Evolutionary conservation across 1,139 yeast genomes (phyloP).

Genomic region (Suhomyces wounanorum): DNA sequence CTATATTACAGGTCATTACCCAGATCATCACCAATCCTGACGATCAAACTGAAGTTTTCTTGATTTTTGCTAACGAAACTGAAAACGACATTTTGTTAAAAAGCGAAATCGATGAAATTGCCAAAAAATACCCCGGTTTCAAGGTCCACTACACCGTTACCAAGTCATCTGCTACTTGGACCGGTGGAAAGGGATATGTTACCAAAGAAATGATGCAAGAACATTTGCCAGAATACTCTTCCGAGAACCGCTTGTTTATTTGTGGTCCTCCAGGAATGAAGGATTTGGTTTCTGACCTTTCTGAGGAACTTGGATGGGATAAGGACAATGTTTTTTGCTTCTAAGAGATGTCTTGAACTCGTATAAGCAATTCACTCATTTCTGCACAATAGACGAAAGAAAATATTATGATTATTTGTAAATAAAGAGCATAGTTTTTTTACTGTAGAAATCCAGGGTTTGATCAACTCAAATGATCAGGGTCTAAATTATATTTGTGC

Average conservation of each 20-base stretch:
- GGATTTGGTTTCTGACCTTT: slow-evolving; percentile 46
- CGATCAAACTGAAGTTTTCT: slow-evolving; percentile 58
- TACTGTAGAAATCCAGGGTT: neutral
- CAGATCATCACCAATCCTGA: slow-evolving; percentile 66
- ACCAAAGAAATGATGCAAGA: slow-evolving; percentile 56
- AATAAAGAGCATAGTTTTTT: neutral
- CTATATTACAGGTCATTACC: slow-evolving; percentile 68
- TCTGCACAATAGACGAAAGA: neutral
- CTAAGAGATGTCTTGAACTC: slow-evolving; percentile 23
- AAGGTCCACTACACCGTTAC: slow-evolving; percentile 51
- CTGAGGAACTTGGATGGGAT: slow-evolving; percentile 65
- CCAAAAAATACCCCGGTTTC: slow-evolving; percentile 61
- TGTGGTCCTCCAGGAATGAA: slow-evolving; percentile 83
- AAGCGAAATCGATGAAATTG: slow-evolving; percentile 69
- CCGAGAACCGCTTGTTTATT: slow-evolving; percentile 52
- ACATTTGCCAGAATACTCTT: slow-evolving; percentile 46
- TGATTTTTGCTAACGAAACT: slow-evolving; percentile 72
- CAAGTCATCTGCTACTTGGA: slow-evolving; percentile 46
- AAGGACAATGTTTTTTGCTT: slow-evolving; percentile 66
- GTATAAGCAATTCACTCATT: neutral
- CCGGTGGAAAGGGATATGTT: slow-evolving; percentile 60
- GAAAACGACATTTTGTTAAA: slow-evolving; percentile 71
- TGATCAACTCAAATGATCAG: neutral
- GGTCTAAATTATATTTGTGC: neutral
- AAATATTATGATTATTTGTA: neutral